Percentiles rank a stretch among this genome's conserved stretches.
Evolutionary conservation across 306 rosid genomes (phyloP).

Genomic region (Prunus kanzakura): DNA sequence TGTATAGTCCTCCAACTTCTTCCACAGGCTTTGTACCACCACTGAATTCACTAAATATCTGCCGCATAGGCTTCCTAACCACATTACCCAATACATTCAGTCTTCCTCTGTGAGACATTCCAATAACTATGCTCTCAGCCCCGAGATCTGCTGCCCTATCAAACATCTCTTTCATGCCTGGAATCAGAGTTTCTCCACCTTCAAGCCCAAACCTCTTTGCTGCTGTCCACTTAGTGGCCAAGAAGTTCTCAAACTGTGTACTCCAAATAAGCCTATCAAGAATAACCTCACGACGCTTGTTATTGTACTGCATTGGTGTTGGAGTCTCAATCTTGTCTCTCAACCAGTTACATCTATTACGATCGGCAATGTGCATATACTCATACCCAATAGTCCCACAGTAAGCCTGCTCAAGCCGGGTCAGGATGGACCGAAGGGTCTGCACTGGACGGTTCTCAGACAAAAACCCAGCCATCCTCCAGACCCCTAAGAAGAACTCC

Average conservation of each 20-base stretch:
- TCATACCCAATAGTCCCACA: conserved; percentile 93
- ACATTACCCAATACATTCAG: conserved; percentile 89
- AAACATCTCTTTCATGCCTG: conserved; percentile 97
- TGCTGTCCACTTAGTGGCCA: conserved; percentile 92
- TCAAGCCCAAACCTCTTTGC: conserved; percentile 97
- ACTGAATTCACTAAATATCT: conserved; percentile 83
- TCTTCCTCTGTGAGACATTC: conserved; percentile 90
- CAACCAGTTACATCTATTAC: conserved; percentile 84
- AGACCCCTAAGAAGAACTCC: conserved; percentile 92
- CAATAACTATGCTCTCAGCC: conserved; percentile 95
- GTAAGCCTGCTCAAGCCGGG: conserved; percentile 94
- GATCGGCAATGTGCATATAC: conserved; percentile 93
- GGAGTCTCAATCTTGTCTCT: conserved; percentile 94
- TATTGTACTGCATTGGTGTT: conserved; percentile 50
- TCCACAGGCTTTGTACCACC: conserved; percentile 78
- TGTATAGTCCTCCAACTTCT: conserved; percentile 72
- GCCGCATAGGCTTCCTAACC: conserved; percentile 83
- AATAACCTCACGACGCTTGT: conserved; percentile 80
- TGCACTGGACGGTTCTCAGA: conserved; percentile 95
- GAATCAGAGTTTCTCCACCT: conserved; percentile 88
- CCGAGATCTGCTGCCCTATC: conserved; percentile 92
- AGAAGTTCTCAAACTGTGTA: conserved; percentile 81
- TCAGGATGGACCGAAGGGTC: conserved; percentile 86
- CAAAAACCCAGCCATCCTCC: conserved; percentile 95
- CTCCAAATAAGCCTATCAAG: conserved; percentile 95